phyloP scores from a whole-genome alignment of 495 filamentous ascomycete species.

The Xylaria longipes region DNA sequence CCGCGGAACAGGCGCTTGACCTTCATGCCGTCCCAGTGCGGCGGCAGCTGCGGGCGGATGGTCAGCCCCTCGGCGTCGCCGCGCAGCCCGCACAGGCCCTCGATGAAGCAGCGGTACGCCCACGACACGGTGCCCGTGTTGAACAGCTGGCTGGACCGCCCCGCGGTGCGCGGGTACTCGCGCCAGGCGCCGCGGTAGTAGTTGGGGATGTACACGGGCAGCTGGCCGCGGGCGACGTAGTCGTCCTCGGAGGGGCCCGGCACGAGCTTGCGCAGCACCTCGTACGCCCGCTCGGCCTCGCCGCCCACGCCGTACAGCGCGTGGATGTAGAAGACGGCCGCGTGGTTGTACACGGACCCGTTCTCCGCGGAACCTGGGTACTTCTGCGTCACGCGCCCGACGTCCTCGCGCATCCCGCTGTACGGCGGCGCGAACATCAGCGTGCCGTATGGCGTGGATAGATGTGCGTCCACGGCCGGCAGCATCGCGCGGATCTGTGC shows the following conservation, averaged over 20 bases:
- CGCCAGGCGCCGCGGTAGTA: slow-evolving; percentile 62
- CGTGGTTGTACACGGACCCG: slow-evolving; percentile 64
- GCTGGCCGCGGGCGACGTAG: slow-evolving; percentile 59
- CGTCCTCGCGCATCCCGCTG: slow-evolving; percentile 62
- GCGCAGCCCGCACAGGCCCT: slow-evolving; percentile 59
- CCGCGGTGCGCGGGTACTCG: slow-evolving; percentile 58
- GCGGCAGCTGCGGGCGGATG: slow-evolving; percentile 58
- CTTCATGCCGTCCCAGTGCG: slow-evolving; percentile 54
- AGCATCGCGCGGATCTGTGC: slow-evolving; percentile 54
- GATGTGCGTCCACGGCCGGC: slow-evolving; percentile 55
- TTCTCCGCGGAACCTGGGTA: slow-evolving; percentile 63
- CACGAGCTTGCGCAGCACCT: slow-evolving; percentile 56
- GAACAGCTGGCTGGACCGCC: slow-evolving; percentile 61
- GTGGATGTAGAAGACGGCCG: slow-evolving; percentile 59
- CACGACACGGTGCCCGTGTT: slow-evolving; percentile 64
- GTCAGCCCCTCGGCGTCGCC: slow-evolving; percentile 54
- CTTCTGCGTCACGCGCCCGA: slow-evolving; percentile 65
- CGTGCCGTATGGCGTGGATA: slow-evolving; percentile 59
- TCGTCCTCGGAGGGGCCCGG: slow-evolving; percentile 59
- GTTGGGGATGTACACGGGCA: slow-evolving; percentile 63
- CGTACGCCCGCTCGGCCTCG: slow-evolving; percentile 58
- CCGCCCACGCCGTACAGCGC: slow-evolving; percentile 56
- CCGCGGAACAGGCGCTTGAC: slow-evolving; percentile 57
- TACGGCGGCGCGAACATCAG: slow-evolving; percentile 62
- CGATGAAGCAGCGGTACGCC: slow-evolving; percentile 61